These are phyloP conservation scores for Toxicodendron radicans DNA, from an alignment of 345 rosid species.

Conservation along the genomic window DNA sequence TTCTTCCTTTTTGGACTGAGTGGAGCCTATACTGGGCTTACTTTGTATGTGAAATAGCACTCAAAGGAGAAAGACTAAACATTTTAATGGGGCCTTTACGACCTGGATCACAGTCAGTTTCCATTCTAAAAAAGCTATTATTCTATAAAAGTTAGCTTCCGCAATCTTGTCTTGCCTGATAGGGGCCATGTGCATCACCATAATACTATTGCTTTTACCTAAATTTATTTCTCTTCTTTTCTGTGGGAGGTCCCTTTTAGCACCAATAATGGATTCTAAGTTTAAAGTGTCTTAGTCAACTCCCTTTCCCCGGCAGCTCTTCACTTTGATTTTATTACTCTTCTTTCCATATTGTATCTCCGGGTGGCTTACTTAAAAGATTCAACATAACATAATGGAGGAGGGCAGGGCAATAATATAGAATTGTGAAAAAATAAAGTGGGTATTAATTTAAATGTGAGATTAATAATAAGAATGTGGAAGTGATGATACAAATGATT, in stretches of 20 bases:
- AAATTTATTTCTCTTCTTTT: background rate
- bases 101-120: background rate
- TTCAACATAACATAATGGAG: too few relatives aligned
- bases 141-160: background rate
- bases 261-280: background rate
- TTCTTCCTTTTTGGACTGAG: background rate
- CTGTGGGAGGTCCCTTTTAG: background rate
- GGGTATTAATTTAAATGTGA: too few relatives aligned
- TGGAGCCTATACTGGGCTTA: background rate
- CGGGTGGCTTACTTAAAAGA: too few relatives aligned
- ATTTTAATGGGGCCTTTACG: slow-evolving; percentile 7
- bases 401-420: too few relatives aligned
- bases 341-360: too few relatives aligned
- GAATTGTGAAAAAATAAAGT: too few relatives aligned
- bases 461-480: too few relatives aligned
- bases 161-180: slow-evolving; percentile 1
- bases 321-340: background rate
- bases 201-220: background rate
- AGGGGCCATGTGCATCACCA: slow-evolving; percentile 15
- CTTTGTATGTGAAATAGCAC: slow-evolving; percentile 4
- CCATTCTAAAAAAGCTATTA: slow-evolving; percentile 8
- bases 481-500: too few relatives aligned
- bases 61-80: background rate
- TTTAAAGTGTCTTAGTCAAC: slow-evolving; percentile 1
- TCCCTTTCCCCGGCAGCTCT: background rate